Evolutionary conservation across 2,329 filamentous ascomycete species (phyloP), one percentile per base, ranked within the genome.

Genomic region (Aspergillus tubingensis): DNA sequence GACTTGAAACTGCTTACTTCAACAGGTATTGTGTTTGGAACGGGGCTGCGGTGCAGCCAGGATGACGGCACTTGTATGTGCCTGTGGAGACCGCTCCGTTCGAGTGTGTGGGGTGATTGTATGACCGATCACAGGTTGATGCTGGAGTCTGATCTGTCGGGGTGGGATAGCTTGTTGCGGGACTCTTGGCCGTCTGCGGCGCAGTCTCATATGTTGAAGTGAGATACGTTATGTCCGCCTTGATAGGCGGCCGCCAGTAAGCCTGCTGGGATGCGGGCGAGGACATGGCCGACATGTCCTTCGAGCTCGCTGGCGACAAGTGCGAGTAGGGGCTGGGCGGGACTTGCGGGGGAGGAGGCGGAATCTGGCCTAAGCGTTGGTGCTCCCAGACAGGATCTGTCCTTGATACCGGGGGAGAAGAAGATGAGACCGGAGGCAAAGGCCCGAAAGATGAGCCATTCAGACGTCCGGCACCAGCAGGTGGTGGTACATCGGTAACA

Each of bases 21-120:
- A 88, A 74, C 3, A 88, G 76, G 75, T 88, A 88, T 64, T 88
- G 86, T 1, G 86, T 88, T 68, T 87, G 85, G 61, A 88, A 88
- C 0, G 86, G 83, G 3, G 78, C 64, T 23, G 86, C 85, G 17
- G 71, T 85, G 65, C 86, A 88, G 1, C 83, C 84, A 3, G 80
- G 77, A 71, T 82, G 79, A 5, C 82, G 79, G 65, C 86, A 88
- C 66, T 82, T 82, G 73, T 80, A 84, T 19, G 69, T 70, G 8
- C 72, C 77, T 36, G 70, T 62, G 10, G 68, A 56, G 8, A 69
- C 58, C 1, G 67, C 61, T 13, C 67, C 68, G 54, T 69, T 74
- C n/a, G 69, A 21, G 41, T 70, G 68, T 13, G 66, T 50, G 6
- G 63, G 44, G 2, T 71, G 62, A 52, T 62, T 64, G 54, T 67